These are phyloP conservation scores for Fonsecaea erecta DNA, from an alignment of 2,329 filamentous ascomycete species.

Conservation along the genomic window DNA sequence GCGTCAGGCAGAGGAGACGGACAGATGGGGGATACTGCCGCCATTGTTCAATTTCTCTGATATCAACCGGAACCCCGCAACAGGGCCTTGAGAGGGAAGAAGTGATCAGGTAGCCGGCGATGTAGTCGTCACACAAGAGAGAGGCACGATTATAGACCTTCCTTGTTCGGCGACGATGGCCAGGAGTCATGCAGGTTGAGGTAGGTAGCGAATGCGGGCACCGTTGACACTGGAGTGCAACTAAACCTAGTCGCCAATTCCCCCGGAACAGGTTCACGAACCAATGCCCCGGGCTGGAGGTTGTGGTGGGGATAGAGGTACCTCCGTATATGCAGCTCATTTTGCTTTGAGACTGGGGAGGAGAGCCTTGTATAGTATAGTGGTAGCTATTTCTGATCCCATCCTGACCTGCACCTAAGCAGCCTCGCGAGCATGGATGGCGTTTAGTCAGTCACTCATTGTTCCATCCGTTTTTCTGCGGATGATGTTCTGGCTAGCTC, in stretches of 20 bases:
- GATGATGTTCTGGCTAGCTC: background rate
- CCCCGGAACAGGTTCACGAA: background rate
- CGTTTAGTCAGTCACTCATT: no score
- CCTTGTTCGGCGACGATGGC: slow-evolving; percentile 18
- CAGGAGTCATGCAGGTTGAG: background rate
- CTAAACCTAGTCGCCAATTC: background rate
- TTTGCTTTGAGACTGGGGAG: background rate
- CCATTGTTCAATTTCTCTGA: slow-evolving; percentile 11
- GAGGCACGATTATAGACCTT: slow-evolving; percentile 18
- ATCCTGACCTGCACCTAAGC: background rate
- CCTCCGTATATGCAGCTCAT: background rate
- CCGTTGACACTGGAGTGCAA: background rate
- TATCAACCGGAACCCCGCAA: slow-evolving; percentile 28
- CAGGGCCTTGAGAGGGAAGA: background rate
- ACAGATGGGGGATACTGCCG: background rate
- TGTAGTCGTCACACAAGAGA: slow-evolving; percentile 5
- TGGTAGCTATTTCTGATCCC: background rate
- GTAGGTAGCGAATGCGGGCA: background rate
- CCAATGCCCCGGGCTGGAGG: background rate
- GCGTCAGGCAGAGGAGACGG: background rate
- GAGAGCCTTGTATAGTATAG: no score
- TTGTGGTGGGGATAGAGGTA: background rate
- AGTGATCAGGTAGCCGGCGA: slow-evolving; percentile 6
- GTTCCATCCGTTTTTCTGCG: no score
- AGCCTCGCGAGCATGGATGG: background rate